phyloP scores from a whole-genome alignment of 176 grass and related monocot genomes.

The Thalia dealbata region DNA sequence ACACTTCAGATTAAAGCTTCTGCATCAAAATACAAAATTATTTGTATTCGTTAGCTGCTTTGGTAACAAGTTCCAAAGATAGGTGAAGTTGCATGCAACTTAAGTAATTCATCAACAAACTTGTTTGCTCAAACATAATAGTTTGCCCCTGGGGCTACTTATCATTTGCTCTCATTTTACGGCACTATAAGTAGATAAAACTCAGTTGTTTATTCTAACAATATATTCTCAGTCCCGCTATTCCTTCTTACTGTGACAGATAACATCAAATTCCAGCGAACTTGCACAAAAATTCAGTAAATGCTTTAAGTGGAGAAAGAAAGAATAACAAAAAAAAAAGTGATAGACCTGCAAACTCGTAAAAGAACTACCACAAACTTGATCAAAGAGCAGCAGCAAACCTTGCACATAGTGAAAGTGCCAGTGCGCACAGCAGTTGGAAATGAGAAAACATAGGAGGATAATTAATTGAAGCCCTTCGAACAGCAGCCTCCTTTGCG shows the following conservation, averaged over 20 bases:
- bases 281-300: not conserved
- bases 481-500: constrained; percentile 86
- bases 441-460: constrained; percentile 85
- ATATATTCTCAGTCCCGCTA: not conserved
- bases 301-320: not conserved
- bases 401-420: constrained; percentile 70
- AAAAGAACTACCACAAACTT: not conserved
- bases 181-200: too few relatives aligned
- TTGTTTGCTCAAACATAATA: too few relatives aligned
- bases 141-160: too few relatives aligned
- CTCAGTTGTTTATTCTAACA: not conserved
- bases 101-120: not conserved
- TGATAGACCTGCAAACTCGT: not conserved
- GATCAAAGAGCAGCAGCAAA: constrained; percentile 19
- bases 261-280: not conserved
- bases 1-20: not conserved
- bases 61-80: not conserved
- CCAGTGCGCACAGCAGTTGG: constrained; percentile 81
- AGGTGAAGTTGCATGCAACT: not conserved
- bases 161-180: too few relatives aligned
- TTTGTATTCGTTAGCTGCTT: too few relatives aligned
- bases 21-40: too few relatives aligned
- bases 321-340: not conserved
- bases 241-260: not conserved
- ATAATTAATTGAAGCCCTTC: constrained; percentile 82